Base-by-base conservation (phyloP, 768 basidiomycete species). In the Pleurotus giganteus region DNA sequence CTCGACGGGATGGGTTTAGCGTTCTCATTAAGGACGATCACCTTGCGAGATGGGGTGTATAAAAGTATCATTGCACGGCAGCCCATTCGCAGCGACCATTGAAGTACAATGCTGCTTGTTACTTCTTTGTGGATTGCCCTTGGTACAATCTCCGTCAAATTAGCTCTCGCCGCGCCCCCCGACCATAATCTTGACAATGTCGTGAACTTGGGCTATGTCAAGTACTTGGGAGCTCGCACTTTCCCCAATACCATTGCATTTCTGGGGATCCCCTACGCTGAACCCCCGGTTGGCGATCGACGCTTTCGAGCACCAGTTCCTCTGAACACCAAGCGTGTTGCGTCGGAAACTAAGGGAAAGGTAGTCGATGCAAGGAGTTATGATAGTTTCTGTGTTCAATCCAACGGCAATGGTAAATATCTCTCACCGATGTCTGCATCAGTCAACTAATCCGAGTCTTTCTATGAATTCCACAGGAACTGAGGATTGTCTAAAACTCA, bases 401-500 rank as follows among this genome's bases (percentile, higher is more conserved):
- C 81, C 4, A 75, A 72, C 13, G 81, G 70, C 0, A 76, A 78
- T 54, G 63, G 80, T 78, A 53, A 53, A 68, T 65, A 11, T 27
- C 13, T 6, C 13, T 32, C 7, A 13, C 31, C 31, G 6, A 6
- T 4, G 19, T 26, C 39, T 26, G 2, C 4, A 37, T 47, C 13
- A n/a, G n/a, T 7, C 13, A 6, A 6, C 79, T 39, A 17, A n/a
- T n/a, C n/a, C n/a, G n/a, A 80, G 78, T 11, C 83, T 82, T 60
- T 73, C 77, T 28, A 83, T 84, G 41, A 83, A 83, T 27, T 81
- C 81, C 8, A 13, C 13, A 32, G 85, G 86, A 12, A 79, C 77
- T 43, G 85, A 87, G 66, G 84, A 86, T 58, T 87, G 84, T 58
- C 66, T 87, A 24, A 85, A 85, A 46, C 68, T 86, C 21, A 84